Base-by-base conservation (phyloP, 768 basidiomycete genomes). In the Xerocomellus chrysenteron region DNA sequence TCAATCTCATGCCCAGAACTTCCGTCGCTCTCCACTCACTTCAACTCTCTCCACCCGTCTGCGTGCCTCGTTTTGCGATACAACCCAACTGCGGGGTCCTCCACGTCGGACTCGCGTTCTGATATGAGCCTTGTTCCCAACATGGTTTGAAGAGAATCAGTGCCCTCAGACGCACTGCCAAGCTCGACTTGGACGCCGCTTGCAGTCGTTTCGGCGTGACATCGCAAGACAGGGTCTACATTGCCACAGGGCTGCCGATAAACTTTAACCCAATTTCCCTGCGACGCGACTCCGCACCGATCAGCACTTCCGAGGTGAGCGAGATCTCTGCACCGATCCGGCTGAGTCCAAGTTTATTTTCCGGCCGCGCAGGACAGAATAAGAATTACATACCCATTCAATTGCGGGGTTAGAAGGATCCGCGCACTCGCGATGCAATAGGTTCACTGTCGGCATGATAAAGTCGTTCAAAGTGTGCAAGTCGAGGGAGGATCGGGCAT, bases 111-210 rank as follows among this genome's bases (percentile, higher is more conserved):
- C 16, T 57, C 52, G 26, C 28, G 54, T 36, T 69, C 28, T 16
- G 54, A 42, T 17, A 79, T 63, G 9, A 26, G 12, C 17, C 58
- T 61, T 0, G 49, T 13, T 16, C 66, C 61, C 57, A 71, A 56
- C 30, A 70, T 49, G 1, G 71, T 72, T 32, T 49, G 46, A 33
- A 76, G 51, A n/a, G 55, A 56, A 65, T 78, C 78, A 8, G 48
- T 53, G 33, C 80, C 80, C 54, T 82, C 80, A 56, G 72, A 82
- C 2, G 75, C 73, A 26, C 61, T 50, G 47, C 75, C 71, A 5
- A 79, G 68, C 39, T 52, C 47, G 0, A 72, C 64, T 16, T 58
- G 51, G 11, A 71, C 65, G 1, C 21, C 55, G 7, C 67, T 56
- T 13, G 74, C 71, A 2, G 66, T 65, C 36, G 78, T 71, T 30